phyloP scores from a whole-genome alignment of 768 basidiomycete genomes.

The Daedaleopsis nitida region DNA sequence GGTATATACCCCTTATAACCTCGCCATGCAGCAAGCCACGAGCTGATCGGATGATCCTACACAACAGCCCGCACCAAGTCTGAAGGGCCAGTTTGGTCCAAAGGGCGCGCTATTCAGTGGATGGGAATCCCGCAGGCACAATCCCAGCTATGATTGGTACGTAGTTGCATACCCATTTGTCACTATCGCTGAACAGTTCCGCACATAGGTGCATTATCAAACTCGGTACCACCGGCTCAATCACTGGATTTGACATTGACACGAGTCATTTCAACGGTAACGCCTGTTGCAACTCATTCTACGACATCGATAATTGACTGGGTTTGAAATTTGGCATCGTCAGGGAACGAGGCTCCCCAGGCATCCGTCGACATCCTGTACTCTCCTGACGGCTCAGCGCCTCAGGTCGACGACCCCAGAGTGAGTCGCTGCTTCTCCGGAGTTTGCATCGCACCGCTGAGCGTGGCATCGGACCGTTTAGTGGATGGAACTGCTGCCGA shows the following conservation, averaged over 20 bases:
- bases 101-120: constrained; percentile 94
- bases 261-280: constrained; percentile 92
- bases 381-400: constrained; percentile 37
- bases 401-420: constrained; percentile 49
- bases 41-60: not conserved
- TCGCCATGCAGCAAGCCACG: not conserved
- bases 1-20: constrained; percentile 44
- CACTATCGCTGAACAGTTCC: not conserved
- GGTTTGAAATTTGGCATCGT: not conserved
- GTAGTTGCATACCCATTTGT: constrained; percentile 11
- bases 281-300: not conserved
- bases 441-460: not conserved
- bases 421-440: constrained; percentile 41
- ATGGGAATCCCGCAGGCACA: constrained; percentile 93
- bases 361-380: constrained; percentile 71
- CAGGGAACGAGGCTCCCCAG: constrained; percentile 86
- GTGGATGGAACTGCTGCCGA: constrained; percentile 86
- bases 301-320: not conserved
- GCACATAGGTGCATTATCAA: constrained; percentile 81
- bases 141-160: constrained; percentile 86
- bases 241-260: constrained; percentile 90
- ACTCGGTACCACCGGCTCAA: constrained; percentile 72
- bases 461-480: constrained; percentile 28
- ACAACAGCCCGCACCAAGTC: constrained; percentile 75
- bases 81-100: constrained; percentile 97